Percentiles rank a stretch among this genome's conserved stretches.
phyloP scores from a whole-genome alignment of 164 flowering plant genomes.

The Buxus sempervirens region DNA sequence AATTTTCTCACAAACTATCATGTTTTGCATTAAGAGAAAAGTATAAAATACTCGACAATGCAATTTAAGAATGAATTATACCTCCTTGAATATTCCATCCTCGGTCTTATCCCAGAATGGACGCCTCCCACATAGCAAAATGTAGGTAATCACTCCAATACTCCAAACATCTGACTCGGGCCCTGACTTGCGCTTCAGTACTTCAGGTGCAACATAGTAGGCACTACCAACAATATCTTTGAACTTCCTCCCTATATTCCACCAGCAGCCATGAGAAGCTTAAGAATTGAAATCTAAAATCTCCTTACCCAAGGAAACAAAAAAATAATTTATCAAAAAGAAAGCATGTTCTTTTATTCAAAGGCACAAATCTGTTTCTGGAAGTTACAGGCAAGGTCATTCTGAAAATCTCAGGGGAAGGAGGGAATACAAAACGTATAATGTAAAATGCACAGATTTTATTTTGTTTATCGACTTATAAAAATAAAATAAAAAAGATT shows the following conservation, averaged over 20 bases:
- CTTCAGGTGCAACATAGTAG: constrained; percentile 98
- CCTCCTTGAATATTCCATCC: constrained; percentile 98
- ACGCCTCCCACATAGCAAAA: constrained; percentile 92
- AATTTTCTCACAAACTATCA: too few species aligned
- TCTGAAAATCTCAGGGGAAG: neutral
- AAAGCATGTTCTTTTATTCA: neutral
- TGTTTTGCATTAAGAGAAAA: too few species aligned
- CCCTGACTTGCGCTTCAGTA: constrained; percentile 87
- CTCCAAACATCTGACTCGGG: constrained; percentile 99
- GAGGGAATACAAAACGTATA: neutral
- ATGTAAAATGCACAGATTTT: too few species aligned
- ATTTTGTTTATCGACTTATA: neutral
- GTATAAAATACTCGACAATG: neutral
- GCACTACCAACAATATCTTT: constrained; percentile 98
- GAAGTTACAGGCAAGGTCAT: neutral
- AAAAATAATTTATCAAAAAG: neutral
- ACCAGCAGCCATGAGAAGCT: constrained; percentile 2
- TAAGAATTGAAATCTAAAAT: constrained; percentile 1
- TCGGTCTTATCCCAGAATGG: constrained; percentile 99
- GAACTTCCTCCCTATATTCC: constrained; percentile 70
- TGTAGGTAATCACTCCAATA: constrained; percentile 97
- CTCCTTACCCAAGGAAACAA: constrained; percentile 1
- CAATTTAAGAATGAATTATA: constrained; percentile 18
- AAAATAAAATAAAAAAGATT: neutral
- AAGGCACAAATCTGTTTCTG: neutral